phyloP scores from a whole-genome alignment of 108 stramenopile genomes.

The Cyclostephanos tholiformis region DNA sequence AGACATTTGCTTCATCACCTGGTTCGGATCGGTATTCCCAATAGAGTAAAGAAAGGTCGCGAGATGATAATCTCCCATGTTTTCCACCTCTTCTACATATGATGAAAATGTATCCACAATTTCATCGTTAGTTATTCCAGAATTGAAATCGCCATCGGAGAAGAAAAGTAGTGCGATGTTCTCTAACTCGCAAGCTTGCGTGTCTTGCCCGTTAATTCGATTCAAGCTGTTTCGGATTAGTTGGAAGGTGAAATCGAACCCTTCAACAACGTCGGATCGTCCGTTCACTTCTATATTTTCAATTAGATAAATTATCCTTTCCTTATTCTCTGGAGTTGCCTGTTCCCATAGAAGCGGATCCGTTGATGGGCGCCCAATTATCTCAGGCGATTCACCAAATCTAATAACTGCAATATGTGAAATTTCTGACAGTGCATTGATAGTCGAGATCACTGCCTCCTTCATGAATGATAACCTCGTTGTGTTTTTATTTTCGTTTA shows the following conservation, averaged over 20 bases:
- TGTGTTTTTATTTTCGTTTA: constrained; percentile 12
- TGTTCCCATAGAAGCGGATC: constrained; percentile 37
- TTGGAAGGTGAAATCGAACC: constrained; percentile 28
- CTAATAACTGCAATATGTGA: constrained; percentile 37
- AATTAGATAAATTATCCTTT: constrained; percentile 24
- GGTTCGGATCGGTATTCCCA: constrained; percentile 20
- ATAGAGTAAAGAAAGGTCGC: constrained; percentile 36
- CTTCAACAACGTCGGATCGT: constrained; percentile 31
- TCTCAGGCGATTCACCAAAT: constrained; percentile 26
- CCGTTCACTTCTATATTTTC: constrained; percentile 25
- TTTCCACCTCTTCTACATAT: constrained; percentile 10
- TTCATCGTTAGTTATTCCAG: constrained; percentile 21
- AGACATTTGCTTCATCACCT: constrained; percentile 27
- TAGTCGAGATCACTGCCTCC: constrained; percentile 12
- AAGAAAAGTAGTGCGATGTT: constrained; percentile 48
- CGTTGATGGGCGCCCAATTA: constrained; percentile 9
- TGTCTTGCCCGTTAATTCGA: not conserved
- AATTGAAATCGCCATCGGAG: constrained; percentile 40
- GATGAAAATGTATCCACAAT: constrained; percentile 20
- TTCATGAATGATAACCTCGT: constrained; percentile 39
- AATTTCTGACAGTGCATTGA: constrained; percentile 19
- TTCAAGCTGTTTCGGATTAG: constrained; percentile 27
- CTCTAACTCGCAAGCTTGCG: constrained; percentile 33
- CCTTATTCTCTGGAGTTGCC: constrained; percentile 17
- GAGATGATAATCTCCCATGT: constrained; percentile 21